A percentile compares a stretch with the other conserved stretches of the same genome.
These are phyloP conservation scores for Saccharomyces hybrid DNA, from an alignment of 1,139 yeast species.

Conservation along the genomic window DNA sequence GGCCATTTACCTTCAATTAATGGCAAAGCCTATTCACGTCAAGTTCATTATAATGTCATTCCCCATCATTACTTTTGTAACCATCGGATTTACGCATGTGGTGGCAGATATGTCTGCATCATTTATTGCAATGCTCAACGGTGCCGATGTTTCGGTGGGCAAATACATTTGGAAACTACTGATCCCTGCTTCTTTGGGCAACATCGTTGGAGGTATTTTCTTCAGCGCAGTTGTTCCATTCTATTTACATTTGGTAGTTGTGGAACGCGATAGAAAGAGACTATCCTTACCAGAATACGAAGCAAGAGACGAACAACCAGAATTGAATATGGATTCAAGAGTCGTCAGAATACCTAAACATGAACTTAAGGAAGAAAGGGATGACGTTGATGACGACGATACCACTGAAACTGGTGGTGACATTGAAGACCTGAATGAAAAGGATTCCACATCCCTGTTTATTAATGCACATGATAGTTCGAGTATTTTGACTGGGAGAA, in stretches of 20 bases:
- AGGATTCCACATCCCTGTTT: background rate
- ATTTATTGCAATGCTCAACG: constrained; percentile 58
- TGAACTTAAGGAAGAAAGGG: constrained; percentile 7
- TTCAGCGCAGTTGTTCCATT: constrained; percentile 59
- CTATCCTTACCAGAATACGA: constrained; percentile 60
- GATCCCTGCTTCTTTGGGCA: constrained; percentile 62
- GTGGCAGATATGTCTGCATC: constrained; percentile 74
- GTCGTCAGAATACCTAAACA: constrained; percentile 44
- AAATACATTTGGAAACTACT: constrained; percentile 63
- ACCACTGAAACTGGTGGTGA: background rate
- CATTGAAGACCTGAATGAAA: background rate
- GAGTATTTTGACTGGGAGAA: background rate
- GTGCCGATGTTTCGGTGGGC: constrained; percentile 55
- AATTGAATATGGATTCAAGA: constrained; percentile 65
- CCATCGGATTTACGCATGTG: constrained; percentile 68
- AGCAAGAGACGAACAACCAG: constrained; percentile 72
- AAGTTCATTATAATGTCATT: constrained; percentile 53
- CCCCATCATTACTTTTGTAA: constrained; percentile 67
- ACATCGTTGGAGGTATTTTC: constrained; percentile 60
- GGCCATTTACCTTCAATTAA: constrained; percentile 66
- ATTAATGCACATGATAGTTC: background rate
- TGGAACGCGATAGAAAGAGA: constrained; percentile 55
- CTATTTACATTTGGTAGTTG: constrained; percentile 61
- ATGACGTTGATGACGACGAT: constrained; percentile 4
- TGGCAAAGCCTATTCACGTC: constrained; percentile 78